phyloP scores from a whole-genome alignment of 768 basidiomycete species.

The Suillus subaureus region DNA sequence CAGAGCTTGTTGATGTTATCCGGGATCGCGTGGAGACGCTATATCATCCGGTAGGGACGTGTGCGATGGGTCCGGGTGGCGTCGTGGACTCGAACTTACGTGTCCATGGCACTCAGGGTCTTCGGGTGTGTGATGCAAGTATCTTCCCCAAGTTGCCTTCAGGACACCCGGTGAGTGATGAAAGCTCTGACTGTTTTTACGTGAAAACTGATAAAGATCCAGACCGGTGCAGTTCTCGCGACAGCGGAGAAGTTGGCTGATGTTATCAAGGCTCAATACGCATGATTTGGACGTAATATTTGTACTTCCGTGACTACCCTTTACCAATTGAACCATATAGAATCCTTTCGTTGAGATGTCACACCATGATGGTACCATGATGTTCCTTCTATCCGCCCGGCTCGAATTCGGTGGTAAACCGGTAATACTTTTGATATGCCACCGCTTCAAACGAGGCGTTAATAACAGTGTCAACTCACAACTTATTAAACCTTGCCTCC shows the following conservation, averaged over 20 bases:
- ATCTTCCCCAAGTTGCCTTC: slow-evolving; percentile 40
- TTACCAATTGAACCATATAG: neutral
- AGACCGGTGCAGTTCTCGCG: slow-evolving; percentile 34
- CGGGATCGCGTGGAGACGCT: slow-evolving; percentile 41
- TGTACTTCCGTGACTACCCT: neutral
- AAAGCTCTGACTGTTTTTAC: neutral
- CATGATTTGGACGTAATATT: neutral
- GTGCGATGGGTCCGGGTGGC: slow-evolving; percentile 20
- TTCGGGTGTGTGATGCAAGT: slow-evolving; percentile 44
- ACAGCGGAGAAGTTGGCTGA: slow-evolving; percentile 40
- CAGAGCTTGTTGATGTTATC: slow-evolving; percentile 37
- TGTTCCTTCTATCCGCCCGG: neutral
- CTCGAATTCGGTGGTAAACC: neutral
- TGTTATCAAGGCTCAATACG: slow-evolving; percentile 32
- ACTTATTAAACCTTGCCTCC: neutral
- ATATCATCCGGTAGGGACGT: slow-evolving; percentile 42
- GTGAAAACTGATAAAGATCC: neutral
- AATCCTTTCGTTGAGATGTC: neutral
- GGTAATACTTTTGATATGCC: neutral
- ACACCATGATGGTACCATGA: neutral
- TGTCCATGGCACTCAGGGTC: slow-evolving; percentile 40
- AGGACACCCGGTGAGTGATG: slow-evolving; percentile 38
- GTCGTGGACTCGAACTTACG: slow-evolving; percentile 42
- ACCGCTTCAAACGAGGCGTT: neutral
- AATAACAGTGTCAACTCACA: neutral